These are phyloP conservation scores for Fraxinus latifolia DNA, from an alignment of 305 asterid genomes.

Conservation along the genomic window DNA sequence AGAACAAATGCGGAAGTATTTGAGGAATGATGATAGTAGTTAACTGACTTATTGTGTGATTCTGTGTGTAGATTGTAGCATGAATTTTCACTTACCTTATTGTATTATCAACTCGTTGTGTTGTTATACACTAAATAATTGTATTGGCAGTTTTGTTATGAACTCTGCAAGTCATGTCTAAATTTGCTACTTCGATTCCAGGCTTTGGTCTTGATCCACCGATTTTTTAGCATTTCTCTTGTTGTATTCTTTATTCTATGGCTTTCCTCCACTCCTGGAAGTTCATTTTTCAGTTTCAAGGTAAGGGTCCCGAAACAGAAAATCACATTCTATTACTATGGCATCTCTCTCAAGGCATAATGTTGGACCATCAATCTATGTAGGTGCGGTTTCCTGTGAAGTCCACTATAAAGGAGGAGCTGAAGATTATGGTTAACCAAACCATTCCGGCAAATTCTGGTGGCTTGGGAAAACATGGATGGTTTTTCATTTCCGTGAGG, in stretches of 20 bases:
- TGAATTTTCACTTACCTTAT: neutral
- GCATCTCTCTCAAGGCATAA: neutral
- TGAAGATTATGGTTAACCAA: slow-evolving; percentile 57
- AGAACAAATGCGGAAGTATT: neutral
- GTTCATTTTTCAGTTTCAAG: slow-evolving; percentile 47
- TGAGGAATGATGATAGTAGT: neutral
- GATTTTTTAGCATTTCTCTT: slow-evolving; percentile 81
- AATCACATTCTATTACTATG: slow-evolving; percentile 15
- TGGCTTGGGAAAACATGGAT: slow-evolving; percentile 70
- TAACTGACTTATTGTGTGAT: neutral
- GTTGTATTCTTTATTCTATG: slow-evolving; percentile 74
- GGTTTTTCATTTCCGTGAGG: slow-evolving; percentile 79
- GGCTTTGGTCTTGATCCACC: slow-evolving; percentile 83
- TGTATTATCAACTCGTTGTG: neutral
- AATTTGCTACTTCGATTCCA: slow-evolving; percentile 33
- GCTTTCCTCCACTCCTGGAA: slow-evolving; percentile 73
- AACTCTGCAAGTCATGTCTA: slow-evolving; percentile 17
- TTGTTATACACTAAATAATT: neutral
- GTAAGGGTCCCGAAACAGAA: slow-evolving; percentile 31
- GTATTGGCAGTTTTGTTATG: neutral
- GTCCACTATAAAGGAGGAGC: slow-evolving; percentile 55
- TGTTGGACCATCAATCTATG: slow-evolving; percentile 23
- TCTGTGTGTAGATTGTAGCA: neutral
- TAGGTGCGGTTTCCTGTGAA: slow-evolving; percentile 52
- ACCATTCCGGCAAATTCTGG: slow-evolving; percentile 37